A percentile compares a stretch with the other conserved stretches of the same genome.
Evolutionary conservation across 1,284 basidiomycete species (phyloP).

Genomic region (Neolentinus lepideus): DNA sequence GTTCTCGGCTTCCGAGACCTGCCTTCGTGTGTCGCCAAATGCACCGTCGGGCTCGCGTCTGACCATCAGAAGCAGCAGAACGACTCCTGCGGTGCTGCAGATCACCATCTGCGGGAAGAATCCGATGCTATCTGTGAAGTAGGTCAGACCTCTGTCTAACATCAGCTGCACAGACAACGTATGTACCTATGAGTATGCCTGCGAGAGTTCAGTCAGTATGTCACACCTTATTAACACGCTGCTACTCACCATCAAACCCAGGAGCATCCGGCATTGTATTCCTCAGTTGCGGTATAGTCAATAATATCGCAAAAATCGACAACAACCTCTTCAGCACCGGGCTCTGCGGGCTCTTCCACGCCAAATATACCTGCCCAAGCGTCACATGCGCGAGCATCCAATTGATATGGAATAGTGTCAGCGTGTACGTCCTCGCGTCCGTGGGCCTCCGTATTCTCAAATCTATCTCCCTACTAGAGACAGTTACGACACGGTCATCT

Average conservation of each 20-base stretch:
- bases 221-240: not conserved
- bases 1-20: too few relatives aligned
- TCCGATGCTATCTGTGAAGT: slow-evolving; percentile 38
- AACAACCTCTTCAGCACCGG: slow-evolving; percentile 25
- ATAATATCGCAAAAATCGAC: slow-evolving; percentile 32
- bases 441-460: slow-evolving; percentile 36
- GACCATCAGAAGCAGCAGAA: slow-evolving; percentile 35
- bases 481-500: slow-evolving; percentile 17
- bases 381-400: slow-evolving; percentile 50
- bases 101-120: slow-evolving; percentile 54
- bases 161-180: not conserved
- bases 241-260: slow-evolving; percentile 40
- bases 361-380: slow-evolving; percentile 36
- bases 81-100: slow-evolving; percentile 29
- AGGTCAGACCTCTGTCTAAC: not conserved
- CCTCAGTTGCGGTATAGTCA: slow-evolving; percentile 43
- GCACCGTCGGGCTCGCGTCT: slow-evolving; percentile 25
- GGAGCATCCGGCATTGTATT: slow-evolving; percentile 53
- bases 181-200: slow-evolving; percentile 43
- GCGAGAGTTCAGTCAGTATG: not conserved
- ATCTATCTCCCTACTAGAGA: slow-evolving; percentile 35
- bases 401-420: slow-evolving; percentile 39
- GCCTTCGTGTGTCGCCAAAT: not conserved
- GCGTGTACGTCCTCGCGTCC: slow-evolving; percentile 34
- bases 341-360: slow-evolving; percentile 22